Evolutionary conservation across 2,329 filamentous ascomycete species (phyloP), one percentile per base, ranked within the genome.

Genomic region (Immersiporthe knoxdaviesiana): DNA sequence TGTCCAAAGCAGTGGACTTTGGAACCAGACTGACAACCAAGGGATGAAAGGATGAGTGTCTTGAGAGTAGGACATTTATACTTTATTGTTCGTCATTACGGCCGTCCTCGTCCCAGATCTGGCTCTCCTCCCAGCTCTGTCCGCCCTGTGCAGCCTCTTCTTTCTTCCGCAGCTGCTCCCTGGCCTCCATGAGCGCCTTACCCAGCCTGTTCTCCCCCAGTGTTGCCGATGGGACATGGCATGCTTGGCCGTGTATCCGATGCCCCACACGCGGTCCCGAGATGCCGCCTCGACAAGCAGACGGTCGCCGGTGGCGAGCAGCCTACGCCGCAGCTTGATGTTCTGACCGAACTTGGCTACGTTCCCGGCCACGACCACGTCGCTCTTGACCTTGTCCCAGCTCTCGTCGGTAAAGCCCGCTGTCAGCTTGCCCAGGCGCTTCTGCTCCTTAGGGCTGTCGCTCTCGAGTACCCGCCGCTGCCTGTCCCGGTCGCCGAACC

Each of bases 181-280:
- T 56, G 52, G 52, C 52, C 52, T 56, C 24, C 52, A 56, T 56
- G 10, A 56, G 52, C 14, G 52, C 52, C 52, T 14, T 56, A 14
- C 52, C 52, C 52, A 56, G 52, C 30, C 52, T 56, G 52, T 56
- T 56, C 52, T 27, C 52, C 52, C 52, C 52, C 52, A 56, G 24
- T 32, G 24, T 32, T 56, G 52, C 24, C 52, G 52, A 32, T 56
- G 10, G 10, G 52, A 30, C 52, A 56, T 56, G 24, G 52, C 52
- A 32, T 56, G 24, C 24, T 56, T 27, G 52, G 52, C 52, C 52
- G 24, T 27, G 52, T 56, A 56, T 32, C 52, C 52, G 30, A 56
- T 56, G 2, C 52, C 52, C 52, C 52, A 56, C 14, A 56, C 52
- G 24, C 52, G 52, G 30, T 56, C 52, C 52, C 30, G 52, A 24